Percentiles rank a stretch among this genome's conserved stretches.
These are phyloP conservation scores for Chytriomyces sp. DNA, from an alignment of 192 early-diverging fungal species.

Conservation along the genomic window DNA sequence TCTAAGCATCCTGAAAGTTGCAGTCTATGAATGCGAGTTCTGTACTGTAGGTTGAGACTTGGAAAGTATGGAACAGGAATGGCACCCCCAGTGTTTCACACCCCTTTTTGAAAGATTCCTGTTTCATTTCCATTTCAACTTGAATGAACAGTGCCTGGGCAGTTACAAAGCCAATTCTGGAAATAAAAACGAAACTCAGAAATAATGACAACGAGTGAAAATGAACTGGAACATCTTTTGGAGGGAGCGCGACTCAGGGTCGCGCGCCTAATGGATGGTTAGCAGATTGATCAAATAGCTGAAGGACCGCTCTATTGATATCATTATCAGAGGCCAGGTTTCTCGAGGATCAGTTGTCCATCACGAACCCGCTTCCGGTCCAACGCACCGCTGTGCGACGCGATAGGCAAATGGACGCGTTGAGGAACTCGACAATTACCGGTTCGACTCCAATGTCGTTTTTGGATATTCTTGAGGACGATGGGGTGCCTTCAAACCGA, in stretches of 20 bases:
- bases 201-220: neutral
- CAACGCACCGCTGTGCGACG: neutral
- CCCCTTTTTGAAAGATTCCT: too few species aligned
- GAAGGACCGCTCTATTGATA: neutral
- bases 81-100: too few species aligned
- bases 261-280: constrained; percentile 13
- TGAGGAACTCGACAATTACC: neutral
- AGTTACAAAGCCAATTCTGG: too few species aligned
- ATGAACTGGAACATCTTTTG: constrained; percentile 17
- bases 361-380: constrained; percentile 10
- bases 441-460: neutral
- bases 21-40: too few species aligned
- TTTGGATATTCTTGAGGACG: neutral
- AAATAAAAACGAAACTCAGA: too few species aligned
- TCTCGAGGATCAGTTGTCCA: constrained; percentile 16
- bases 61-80: too few species aligned
- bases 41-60: too few species aligned
- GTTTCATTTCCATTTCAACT: too few species aligned
- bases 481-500: neutral
- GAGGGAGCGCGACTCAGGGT: constrained; percentile 8
- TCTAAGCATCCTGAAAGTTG: too few species aligned
- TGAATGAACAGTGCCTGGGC: too few species aligned
- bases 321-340: constrained; percentile 13
- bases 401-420: neutral
- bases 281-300: neutral